Evolutionary conservation across 495 filamentous ascomycete species (phyloP).

Genomic region (Penicillium canariense): DNA sequence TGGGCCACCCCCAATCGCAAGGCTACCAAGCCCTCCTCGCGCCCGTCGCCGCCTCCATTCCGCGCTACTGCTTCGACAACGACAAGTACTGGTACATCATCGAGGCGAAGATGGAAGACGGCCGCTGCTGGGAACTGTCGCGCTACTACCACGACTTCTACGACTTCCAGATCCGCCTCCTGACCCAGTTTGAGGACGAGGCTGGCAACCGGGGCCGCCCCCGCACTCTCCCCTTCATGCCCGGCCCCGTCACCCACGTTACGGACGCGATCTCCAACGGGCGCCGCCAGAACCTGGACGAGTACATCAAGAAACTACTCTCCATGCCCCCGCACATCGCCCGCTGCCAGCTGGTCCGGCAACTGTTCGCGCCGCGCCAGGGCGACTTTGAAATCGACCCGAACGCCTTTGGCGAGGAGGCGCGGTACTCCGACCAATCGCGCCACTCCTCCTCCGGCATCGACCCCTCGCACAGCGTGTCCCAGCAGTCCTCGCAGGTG

Average conservation of each 20-base stretch:
- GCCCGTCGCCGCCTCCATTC: constrained; percentile 78
- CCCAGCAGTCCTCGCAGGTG: constrained; percentile 70
- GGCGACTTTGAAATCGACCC: constrained; percentile 92
- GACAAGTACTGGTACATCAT: constrained; percentile 99
- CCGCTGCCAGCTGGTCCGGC: constrained; percentile 74
- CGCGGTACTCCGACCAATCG: constrained; percentile 67
- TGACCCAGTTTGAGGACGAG: constrained; percentile 91
- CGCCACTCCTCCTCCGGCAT: constrained; percentile 67
- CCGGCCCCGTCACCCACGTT: constrained; percentile 94
- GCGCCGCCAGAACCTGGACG: constrained; percentile 83
- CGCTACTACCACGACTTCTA: constrained; percentile 98
- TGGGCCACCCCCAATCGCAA: constrained; percentile 26
- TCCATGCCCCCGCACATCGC: constrained; percentile 81
- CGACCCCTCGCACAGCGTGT: constrained; percentile 53
- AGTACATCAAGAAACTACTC: constrained; percentile 90
- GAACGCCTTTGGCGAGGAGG: constrained; percentile 61
- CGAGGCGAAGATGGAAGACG: constrained; percentile 87
- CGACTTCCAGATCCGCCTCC: constrained; percentile 93
- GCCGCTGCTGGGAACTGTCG: constrained; percentile 85
- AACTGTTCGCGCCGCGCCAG: constrained; percentile 85
- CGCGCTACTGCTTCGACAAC: constrained; percentile 92
- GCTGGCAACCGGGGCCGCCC: constrained; percentile 76
- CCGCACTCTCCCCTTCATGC: constrained; percentile 94
- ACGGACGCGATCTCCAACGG: constrained; percentile 96
- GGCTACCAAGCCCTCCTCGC: constrained; percentile 43